Conservation (phyloP, 2,329 filamentous ascomycete genomes). For the Proliferodiscus dingleyae region DNA sequence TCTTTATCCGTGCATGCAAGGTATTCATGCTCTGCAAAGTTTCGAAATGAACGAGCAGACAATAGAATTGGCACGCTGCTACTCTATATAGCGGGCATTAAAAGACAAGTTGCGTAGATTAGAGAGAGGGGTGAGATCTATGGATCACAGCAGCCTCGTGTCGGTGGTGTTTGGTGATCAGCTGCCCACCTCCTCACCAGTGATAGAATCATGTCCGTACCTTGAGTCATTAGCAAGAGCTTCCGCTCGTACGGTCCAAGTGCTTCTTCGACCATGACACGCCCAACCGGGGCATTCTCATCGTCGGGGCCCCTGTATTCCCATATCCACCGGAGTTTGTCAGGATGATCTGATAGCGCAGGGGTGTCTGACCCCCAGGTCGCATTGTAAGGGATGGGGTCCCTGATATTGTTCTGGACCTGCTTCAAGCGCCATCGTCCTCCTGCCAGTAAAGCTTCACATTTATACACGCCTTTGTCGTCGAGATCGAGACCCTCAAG, state of each 20-base stretch:
- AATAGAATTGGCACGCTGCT: no score
- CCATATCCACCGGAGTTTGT: conserved; percentile 47
- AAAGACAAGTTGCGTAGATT: no score
- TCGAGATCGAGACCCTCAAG: conserved; percentile 31
- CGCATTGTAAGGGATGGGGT: conserved; percentile 34
- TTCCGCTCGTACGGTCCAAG: conserved; percentile 49
- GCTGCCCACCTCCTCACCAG: no score
- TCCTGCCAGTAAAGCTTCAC: conserved; percentile 32
- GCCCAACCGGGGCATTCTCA: conserved; percentile 36
- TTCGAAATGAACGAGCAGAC: no score
- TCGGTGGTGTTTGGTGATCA: no score
- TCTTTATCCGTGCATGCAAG: no score
- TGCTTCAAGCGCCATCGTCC: conserved; percentile 24
- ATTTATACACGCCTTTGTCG: conserved; percentile 41
- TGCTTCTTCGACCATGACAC: conserved; percentile 47
- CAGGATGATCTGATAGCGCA: conserved; percentile 28
- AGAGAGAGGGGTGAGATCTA: no score
- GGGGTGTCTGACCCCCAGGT: conserved; percentile 24
- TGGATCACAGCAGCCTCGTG: no score
- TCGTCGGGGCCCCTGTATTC: conserved; percentile 44
- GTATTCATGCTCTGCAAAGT: no score
- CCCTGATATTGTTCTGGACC: conserved; percentile 20
- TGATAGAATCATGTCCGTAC: conserved; percentile 17
- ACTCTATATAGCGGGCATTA: no score
- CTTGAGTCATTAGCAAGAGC: conserved; percentile 38